Conservation (phyloP, 1,284 basidiomycete genomes). For the Meira nashicola region DNA sequence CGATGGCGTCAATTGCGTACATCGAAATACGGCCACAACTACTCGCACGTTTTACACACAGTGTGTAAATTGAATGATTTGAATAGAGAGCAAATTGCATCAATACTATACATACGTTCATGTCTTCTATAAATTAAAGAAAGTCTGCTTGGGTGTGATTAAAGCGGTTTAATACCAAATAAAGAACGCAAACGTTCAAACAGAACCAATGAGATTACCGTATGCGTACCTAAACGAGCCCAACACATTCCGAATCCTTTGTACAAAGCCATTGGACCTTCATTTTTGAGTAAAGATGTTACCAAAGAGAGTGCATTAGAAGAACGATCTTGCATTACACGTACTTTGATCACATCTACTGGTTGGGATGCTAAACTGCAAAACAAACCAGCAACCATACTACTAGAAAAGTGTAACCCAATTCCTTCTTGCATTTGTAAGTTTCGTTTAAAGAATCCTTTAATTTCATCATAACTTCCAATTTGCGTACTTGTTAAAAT, state of each 20-base stretch:
- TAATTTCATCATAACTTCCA: constrained; percentile 36
- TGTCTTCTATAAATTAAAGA: too few species aligned
- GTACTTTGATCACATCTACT: constrained; percentile 36
- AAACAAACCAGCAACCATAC: constrained; percentile 36
- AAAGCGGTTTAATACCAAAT: constrained; percentile 39
- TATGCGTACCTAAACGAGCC: constrained; percentile 35
- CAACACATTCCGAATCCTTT: constrained; percentile 45
- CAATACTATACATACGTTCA: too few species aligned
- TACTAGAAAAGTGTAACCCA: constrained; percentile 27
- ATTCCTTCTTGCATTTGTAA: constrained; percentile 25
- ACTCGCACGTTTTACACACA: too few species aligned
- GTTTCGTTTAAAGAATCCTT: constrained; percentile 23
- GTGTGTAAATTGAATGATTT: too few species aligned
- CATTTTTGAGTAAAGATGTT: constrained; percentile 25
- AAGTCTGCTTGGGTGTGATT: neutral
- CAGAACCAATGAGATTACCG: constrained; percentile 36
- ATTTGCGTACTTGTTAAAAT: constrained; percentile 36
- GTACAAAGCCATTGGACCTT: constrained; percentile 37
- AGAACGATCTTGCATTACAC: constrained; percentile 34
- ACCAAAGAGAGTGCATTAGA: constrained; percentile 27
- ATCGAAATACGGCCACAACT: too few species aligned
- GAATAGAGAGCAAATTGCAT: too few species aligned
- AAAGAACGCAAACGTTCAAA: constrained; percentile 35
- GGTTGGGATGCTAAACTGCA: constrained; percentile 31
- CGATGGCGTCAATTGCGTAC: too few species aligned